Evolutionary conservation across 805 yeast genomes (phyloP), one percentile per base, ranked within the genome.

Genomic region (Kodamaea kakaduensis): DNA sequence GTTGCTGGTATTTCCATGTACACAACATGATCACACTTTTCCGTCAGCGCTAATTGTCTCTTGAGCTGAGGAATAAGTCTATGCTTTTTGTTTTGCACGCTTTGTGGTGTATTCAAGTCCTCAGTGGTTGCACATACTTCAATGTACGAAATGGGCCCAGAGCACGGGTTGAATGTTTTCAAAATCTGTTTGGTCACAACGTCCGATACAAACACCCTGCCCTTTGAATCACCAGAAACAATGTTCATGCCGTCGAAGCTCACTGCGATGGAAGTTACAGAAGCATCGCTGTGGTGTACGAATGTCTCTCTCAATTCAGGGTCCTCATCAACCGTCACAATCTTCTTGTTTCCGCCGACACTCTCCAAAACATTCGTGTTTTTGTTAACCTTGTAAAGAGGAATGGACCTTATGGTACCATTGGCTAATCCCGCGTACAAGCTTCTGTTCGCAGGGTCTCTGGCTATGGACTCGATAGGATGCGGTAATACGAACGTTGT

Each of bases 381-480:
- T 13, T 51, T 46, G 42, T 59, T 59, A 25, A 60, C 45, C 16
- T 44, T 43, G 48, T 70, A 78, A 32, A 84, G 56, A 6, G 79
- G 74, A 4, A 84, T 68, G 23, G 64, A 54, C 42, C 81, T 66
- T 26, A 86, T 71, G 9, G 60, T 48, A 9, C 96, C 96, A 41
- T 76, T 70, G 2, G 59, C 48, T 10, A 82, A 58, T 1, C 96
- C 97, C 6, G 73, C 75, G 52, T 83, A 90, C 1, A 84, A 39
- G 2, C 78, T 70, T 47, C 97, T 68, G 48, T 79, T 85, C 0
- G 89, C 86, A 1, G 94, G 87, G 56, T 90, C 97, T 5, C 75
- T 61, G 0, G 77, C 69, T 5, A 90, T 37, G 13, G 81, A 61
- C 17, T 71, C 69, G 8, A 85, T 71, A 0, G 82, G 71, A 13